These are phyloP conservation scores for Syncephalis plumigaleata DNA, from an alignment of 371 early-diverging fungal genomes.

Conservation along the genomic window DNA sequence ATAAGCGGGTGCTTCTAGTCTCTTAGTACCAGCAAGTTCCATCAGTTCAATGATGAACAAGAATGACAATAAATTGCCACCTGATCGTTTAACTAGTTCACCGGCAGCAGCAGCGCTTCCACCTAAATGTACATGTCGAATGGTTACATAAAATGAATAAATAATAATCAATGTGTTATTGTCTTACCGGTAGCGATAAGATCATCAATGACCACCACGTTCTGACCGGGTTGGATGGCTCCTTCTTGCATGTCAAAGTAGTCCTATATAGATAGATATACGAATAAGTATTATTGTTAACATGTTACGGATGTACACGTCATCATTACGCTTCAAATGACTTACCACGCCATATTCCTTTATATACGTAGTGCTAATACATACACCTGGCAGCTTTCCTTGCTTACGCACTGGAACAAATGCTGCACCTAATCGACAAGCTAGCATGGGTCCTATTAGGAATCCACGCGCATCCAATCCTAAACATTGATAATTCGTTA, in stretches of 20 bases:
- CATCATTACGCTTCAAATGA: conserved; percentile 1
- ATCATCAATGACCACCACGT: conserved; percentile 88
- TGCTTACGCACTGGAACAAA: conserved; percentile 93
- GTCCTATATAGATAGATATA: conserved; percentile 29
- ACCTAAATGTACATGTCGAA: conserved; percentile 2
- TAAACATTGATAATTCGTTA: conserved; percentile 1
- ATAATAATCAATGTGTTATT: background rate
- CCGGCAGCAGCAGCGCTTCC: conserved; percentile 21
- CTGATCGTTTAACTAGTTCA: conserved; percentile 53
- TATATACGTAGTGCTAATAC: conserved; percentile 47
- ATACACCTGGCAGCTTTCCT: conserved; percentile 86
- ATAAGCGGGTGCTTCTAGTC: conserved; percentile 70
- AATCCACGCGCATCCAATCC: conserved; percentile 86
- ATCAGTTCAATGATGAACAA: conserved; percentile 83
- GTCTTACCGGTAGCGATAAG: conserved; percentile 89
- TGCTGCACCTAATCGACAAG: conserved; percentile 68
- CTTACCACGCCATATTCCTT: conserved; percentile 91
- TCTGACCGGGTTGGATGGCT: conserved; percentile 63
- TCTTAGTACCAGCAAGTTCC: conserved; percentile 60
- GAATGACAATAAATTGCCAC: conserved; percentile 65
- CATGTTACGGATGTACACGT: no score
- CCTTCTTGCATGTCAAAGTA: conserved; percentile 78
- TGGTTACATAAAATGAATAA: background rate
- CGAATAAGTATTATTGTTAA: background rate
- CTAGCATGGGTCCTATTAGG: conserved; percentile 77